These are phyloP conservation scores for Hericium erinaceus DNA, from an alignment of 768 basidiomycete species.

Conservation along the genomic window DNA sequence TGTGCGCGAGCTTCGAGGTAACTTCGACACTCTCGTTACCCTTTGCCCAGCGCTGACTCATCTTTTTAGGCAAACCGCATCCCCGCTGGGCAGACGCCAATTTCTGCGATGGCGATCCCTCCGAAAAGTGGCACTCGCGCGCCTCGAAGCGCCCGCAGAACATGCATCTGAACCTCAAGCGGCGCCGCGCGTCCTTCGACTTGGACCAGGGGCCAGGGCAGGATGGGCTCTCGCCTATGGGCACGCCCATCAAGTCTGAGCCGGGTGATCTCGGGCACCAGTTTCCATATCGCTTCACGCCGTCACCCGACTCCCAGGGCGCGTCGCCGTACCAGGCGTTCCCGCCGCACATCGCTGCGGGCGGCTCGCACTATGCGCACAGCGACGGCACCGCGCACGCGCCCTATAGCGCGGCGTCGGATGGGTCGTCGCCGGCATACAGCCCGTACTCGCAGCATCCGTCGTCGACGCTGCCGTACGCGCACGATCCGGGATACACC, in stretches of 20 bases:
- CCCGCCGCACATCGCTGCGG: constrained; percentile 5
- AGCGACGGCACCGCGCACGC: constrained; percentile 7
- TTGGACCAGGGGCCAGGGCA: constrained; percentile 11
- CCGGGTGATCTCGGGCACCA: constrained; percentile 10
- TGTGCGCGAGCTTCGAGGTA: constrained; percentile 80
- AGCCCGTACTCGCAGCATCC: constrained; percentile 15
- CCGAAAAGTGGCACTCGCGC: constrained; percentile 81
- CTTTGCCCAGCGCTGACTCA: constrained; percentile 1
- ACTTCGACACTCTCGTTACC: constrained; percentile 5
- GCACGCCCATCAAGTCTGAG: constrained; percentile 44
- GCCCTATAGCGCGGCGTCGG: constrained; percentile 7
- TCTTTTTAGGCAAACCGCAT: constrained; percentile 66
- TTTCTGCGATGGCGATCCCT: constrained; percentile 72
- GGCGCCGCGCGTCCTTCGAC: constrained; percentile 16
- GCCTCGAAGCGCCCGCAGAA: constrained; percentile 52
- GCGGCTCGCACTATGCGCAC: neutral
- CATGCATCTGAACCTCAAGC: constrained; percentile 18
- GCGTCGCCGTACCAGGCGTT: constrained; percentile 15
- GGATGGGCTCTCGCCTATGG: constrained; percentile 20
- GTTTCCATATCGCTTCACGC: constrained; percentile 18
- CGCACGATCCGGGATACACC: constrained; percentile 4
- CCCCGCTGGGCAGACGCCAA: constrained; percentile 77
- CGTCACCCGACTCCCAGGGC: constrained; percentile 14
- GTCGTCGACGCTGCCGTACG: constrained; percentile 4
- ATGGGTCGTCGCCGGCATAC: constrained; percentile 12